Evolutionary conservation across 1,139 yeast species (phyloP).

Genomic region (Yamadazyma pseudoaaseri): DNA sequence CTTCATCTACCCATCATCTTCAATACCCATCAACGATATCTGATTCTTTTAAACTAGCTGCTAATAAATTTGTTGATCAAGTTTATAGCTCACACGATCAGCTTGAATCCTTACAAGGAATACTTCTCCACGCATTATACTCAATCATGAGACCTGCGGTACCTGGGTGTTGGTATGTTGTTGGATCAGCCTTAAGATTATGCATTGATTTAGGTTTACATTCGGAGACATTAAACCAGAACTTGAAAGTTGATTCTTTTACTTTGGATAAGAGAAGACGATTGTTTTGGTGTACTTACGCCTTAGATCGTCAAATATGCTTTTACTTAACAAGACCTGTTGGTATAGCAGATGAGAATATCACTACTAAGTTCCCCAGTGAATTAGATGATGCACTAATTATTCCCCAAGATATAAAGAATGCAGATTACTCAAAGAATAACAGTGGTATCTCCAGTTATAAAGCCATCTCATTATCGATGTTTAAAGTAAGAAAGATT

Average conservation of each 20-base stretch:
- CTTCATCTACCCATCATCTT: conserved; percentile 71
- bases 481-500: conserved; percentile 65
- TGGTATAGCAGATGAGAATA: conserved; percentile 71
- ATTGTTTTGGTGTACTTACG: conserved; percentile 86
- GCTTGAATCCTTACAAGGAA: conserved; percentile 71
- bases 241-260: conserved; percentile 46
- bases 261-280: conserved; percentile 71
- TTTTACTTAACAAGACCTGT: conserved; percentile 72
- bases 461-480: conserved; percentile 62
- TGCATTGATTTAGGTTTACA: conserved; percentile 85
- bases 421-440: conserved; percentile 21
- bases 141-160: conserved; percentile 74
- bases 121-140: conserved; percentile 64
- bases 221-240: conserved; percentile 42
- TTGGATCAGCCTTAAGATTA: conserved; percentile 76
- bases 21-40: conserved; percentile 67
- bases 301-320: conserved; percentile 77
- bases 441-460: conserved; percentile 53
- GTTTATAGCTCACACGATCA: conserved; percentile 60
- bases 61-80: conserved; percentile 57
- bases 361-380: conserved; percentile 68
- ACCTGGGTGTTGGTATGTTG: conserved; percentile 91
- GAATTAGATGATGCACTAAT: conserved; percentile 69
- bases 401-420: conserved; percentile 25
- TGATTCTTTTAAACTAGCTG: conserved; percentile 72